Percentiles rank a stretch among this genome's conserved stretches.
These are phyloP conservation scores for Eimeria acervulina DNA, from an alignment of 169 alveolate genomes.

Conservation along the genomic window DNA sequence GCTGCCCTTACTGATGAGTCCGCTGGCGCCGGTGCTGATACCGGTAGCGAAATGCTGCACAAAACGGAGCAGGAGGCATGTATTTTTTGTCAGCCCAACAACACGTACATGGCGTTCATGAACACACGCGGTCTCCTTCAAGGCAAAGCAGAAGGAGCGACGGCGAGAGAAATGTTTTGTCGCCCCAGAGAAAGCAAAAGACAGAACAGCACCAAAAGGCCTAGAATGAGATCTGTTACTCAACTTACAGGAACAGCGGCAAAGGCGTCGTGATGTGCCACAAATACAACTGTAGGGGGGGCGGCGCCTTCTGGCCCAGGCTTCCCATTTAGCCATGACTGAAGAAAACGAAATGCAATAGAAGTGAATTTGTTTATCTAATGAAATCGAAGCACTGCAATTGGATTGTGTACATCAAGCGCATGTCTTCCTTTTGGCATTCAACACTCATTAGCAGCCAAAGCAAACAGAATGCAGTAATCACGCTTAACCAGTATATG, in stretches of 20 bases:
- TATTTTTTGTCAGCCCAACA: not conserved
- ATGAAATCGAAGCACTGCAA: not conserved
- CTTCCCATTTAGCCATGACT: conserved; percentile 30
- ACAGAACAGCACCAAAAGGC: too few species aligned
- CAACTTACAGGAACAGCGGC: conserved; percentile 45
- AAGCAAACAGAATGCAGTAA: not conserved
- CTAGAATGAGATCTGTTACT: not conserved
- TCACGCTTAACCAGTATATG: not conserved
- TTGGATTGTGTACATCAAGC: not conserved
- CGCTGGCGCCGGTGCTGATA: conserved; percentile 44
- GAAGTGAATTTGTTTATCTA: not conserved
- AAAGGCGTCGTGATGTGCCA: conserved; percentile 70
- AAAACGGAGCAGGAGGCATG: not conserved
- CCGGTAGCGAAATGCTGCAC: conserved; percentile 55
- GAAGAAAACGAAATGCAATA: not conserved
- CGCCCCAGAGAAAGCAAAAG: not conserved
- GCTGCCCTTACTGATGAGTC: conserved; percentile 36
- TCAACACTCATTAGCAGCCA: not conserved
- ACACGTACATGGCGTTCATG: not conserved
- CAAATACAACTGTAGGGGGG: conserved; percentile 48
- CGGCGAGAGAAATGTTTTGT: not conserved
- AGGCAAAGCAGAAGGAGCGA: not conserved
- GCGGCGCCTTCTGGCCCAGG: conserved; percentile 21
- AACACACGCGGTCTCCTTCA: not conserved
- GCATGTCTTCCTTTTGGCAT: not conserved